A percentile compares a stretch with the other conserved stretches of the same genome.
These are phyloP conservation scores for Datura wrightii DNA, from an alignment of 257 asterid genomes.

Conservation along the genomic window DNA sequence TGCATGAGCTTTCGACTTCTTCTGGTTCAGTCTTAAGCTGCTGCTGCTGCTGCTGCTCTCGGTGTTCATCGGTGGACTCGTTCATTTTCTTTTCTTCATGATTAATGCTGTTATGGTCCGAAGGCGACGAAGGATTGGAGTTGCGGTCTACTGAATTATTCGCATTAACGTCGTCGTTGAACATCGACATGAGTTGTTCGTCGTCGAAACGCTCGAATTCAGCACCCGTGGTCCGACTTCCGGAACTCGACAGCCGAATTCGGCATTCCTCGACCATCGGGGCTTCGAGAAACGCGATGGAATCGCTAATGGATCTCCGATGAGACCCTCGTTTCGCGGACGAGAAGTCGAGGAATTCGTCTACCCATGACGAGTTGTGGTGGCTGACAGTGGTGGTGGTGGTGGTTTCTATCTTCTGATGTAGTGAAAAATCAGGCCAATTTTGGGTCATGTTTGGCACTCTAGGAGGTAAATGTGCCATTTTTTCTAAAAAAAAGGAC, in stretches of 20 bases:
- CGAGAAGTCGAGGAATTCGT: constrained; percentile 86
- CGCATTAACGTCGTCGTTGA: constrained; percentile 51
- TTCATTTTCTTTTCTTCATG: constrained; percentile 45
- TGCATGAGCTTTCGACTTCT: constrained; percentile 68
- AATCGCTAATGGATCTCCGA: constrained; percentile 83
- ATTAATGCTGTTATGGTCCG: constrained; percentile 74
- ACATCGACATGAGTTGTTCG: constrained; percentile 90
- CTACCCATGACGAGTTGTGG: constrained; percentile 62
- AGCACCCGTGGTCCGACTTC: constrained; percentile 1
- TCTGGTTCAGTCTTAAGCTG: constrained; percentile 72
- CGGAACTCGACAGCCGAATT: constrained; percentile 44
- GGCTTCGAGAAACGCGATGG: constrained; percentile 72
- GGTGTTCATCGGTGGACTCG: constrained; percentile 36
- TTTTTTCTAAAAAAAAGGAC: neutral
- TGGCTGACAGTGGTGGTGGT: neutral
- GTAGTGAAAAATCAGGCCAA: constrained; percentile 68
- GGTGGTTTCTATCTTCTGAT: constrained; percentile 32
- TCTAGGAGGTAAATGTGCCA: constrained; percentile 94
- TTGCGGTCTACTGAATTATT: constrained; percentile 42
- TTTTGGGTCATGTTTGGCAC: constrained; percentile 63
- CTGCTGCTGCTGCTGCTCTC: constrained; percentile 28
- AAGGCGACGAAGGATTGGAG: constrained; percentile 77
- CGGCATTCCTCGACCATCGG: constrained; percentile 75
- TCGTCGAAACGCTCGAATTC: constrained; percentile 81
- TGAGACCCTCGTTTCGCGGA: constrained; percentile 69